Evolutionary conservation across 371 early-diverging fungal species (phyloP).

Genomic region (Haplosporangium sp.): DNA sequence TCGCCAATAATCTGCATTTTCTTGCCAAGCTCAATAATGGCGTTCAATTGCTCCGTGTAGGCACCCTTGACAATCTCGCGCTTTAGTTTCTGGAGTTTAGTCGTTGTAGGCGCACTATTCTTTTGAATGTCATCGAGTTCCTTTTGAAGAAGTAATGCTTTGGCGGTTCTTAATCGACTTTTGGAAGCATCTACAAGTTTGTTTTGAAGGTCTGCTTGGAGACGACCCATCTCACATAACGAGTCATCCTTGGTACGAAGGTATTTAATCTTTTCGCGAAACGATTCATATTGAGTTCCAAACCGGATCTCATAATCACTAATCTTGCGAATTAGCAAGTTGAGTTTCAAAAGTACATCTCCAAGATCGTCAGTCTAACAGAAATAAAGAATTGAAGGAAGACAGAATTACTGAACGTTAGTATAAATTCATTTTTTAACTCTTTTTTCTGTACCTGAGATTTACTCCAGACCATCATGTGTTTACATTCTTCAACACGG

Average conservation of each 20-base stretch:
- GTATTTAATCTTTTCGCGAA: constrained; percentile 55
- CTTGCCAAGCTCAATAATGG: constrained; percentile 46
- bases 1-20: constrained; percentile 56
- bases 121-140: constrained; percentile 47
- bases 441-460: constrained; percentile 27
- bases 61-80: constrained; percentile 49
- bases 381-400: not conserved
- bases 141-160: constrained; percentile 38
- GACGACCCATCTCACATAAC: constrained; percentile 54
- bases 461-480: constrained; percentile 55
- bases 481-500: constrained; percentile 56
- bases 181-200: constrained; percentile 50
- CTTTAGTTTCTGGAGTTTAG: constrained; percentile 41
- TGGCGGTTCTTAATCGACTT: constrained; percentile 33
- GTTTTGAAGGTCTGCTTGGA: constrained; percentile 42
- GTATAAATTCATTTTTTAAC: no score
- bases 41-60: constrained; percentile 46
- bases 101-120: constrained; percentile 32
- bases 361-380: constrained; percentile 48
- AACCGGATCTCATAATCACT: constrained; percentile 54
- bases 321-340: constrained; percentile 53
- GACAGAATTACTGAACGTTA: no score
- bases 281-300: constrained; percentile 45
- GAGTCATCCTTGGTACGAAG: constrained; percentile 55
- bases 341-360: constrained; percentile 50